Conservation (phyloP, 768 basidiomycete species). For the Suillus occidentalis region DNA sequence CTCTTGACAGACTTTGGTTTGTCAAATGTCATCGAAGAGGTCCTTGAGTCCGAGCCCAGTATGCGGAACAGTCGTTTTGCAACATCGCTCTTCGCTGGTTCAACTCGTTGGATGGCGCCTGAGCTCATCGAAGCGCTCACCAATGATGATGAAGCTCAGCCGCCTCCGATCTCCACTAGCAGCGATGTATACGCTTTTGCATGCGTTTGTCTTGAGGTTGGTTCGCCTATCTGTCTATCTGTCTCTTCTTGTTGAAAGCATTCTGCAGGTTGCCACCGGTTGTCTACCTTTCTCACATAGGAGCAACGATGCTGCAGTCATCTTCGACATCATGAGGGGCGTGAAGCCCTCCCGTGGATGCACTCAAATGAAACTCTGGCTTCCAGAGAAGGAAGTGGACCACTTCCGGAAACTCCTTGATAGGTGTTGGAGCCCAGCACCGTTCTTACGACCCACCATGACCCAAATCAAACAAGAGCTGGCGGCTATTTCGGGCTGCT, state of each 20-base stretch:
- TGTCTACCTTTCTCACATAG: conserved; percentile 53
- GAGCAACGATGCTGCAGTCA: conserved; percentile 55
- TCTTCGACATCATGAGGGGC: conserved; percentile 53
- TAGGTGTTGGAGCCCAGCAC: conserved; percentile 45
- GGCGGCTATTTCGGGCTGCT: conserved; percentile 10
- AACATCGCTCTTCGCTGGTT: conserved; percentile 35
- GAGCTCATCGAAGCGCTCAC: conserved; percentile 53
- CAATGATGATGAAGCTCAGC: conserved; percentile 41
- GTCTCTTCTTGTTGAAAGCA: neutral
- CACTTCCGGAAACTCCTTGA: conserved; percentile 46
- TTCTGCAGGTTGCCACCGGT: conserved; percentile 47
- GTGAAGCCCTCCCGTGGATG: conserved; percentile 43
- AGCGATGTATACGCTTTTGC: conserved; percentile 65
- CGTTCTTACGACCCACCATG: conserved; percentile 44
- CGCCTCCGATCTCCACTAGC: conserved; percentile 46
- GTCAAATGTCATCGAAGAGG: conserved; percentile 56
- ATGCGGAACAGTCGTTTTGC: conserved; percentile 25
- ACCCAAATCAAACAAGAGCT: conserved; percentile 29
- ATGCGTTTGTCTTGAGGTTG: conserved; percentile 59
- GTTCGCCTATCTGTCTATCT: conserved; percentile 3
- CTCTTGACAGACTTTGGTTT: conserved; percentile 65
- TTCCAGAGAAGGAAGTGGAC: conserved; percentile 24
- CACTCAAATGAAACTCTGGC: conserved; percentile 19
- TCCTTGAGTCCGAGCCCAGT: conserved; percentile 33
- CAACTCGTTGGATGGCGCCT: conserved; percentile 48